These are phyloP conservation scores for Candida pini DNA, from an alignment of 805 yeast genomes.

Conservation along the genomic window DNA sequence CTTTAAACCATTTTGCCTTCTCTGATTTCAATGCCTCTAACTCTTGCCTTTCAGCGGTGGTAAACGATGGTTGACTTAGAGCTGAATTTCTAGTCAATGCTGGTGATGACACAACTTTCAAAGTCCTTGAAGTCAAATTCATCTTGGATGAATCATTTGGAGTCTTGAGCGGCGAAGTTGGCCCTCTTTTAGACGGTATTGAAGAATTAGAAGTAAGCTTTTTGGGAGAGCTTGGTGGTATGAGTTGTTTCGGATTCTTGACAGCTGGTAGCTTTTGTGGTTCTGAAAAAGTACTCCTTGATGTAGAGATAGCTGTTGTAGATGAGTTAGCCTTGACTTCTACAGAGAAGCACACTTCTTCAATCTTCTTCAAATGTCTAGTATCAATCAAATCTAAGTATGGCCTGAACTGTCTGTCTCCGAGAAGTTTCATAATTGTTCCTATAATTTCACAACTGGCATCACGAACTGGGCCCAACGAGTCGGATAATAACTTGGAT, in stretches of 20 bases:
- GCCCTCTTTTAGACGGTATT: conserved; percentile 62
- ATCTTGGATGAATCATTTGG: conserved; percentile 13
- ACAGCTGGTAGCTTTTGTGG: neutral
- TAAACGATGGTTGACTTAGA: conserved; percentile 9
- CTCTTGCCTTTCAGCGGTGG: conserved; percentile 35
- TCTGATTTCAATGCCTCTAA: conserved; percentile 48
- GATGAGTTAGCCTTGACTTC: conserved; percentile 42
- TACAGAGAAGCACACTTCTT: conserved; percentile 49
- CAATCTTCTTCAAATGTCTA: conserved; percentile 59
- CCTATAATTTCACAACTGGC: conserved; percentile 77
- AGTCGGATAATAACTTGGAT: conserved; percentile 67
- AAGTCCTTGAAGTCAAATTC: conserved; percentile 24
- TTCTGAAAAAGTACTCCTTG: neutral
- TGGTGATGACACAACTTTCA: conserved; percentile 15
- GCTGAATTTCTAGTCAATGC: conserved; percentile 14
- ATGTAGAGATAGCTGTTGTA: conserved; percentile 1
- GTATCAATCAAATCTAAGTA: conserved; percentile 68
- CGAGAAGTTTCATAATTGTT: conserved; percentile 74
- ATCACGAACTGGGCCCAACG: conserved; percentile 78
- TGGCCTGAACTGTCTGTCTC: conserved; percentile 58
- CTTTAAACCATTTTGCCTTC: conserved; percentile 42
- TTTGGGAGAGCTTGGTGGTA: no score
- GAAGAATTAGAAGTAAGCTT: conserved; percentile 1
- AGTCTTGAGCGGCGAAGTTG: conserved; percentile 61
- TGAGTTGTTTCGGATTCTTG: no score